Evolutionary conservation across 148 eudicot genomes (phyloP), one percentile per base, ranked within the genome.

Genomic region (Talinum fruticosum): DNA sequence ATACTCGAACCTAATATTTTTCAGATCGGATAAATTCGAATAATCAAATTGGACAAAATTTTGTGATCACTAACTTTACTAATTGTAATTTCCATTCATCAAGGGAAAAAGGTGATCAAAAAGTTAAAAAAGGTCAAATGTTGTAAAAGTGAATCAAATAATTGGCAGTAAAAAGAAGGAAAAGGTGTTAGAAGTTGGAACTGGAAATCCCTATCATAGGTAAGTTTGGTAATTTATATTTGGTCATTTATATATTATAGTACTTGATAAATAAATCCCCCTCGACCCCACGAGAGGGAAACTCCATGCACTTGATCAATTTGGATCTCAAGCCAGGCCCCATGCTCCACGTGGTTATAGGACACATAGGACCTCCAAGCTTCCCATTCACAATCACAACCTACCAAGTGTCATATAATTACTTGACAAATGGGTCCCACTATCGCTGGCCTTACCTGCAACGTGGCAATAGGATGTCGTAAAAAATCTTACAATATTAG

Each of bases 381-480:
- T 70, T 57, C 57, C 57, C 2, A 54, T 68, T 37, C 30, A 41
- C 0, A 10, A 44, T 37, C 30, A 41, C 0, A 10, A 44, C 79
- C 61, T 69, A 62, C 23, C 77, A 81, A 51, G 83, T 72, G 75
- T 68, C 54, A 16, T 19, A 10, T n/a, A 6, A 44, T 75, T 28
- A 24, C 66, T 10, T 33, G 8, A 18, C 53, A 10, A 8, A 26
- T 38, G 65, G 76, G 37, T 26, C 83, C 75, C 26, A 62, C 53
- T 33, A 21, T 28, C 23, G 4, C 44, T 1, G 74, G 71, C 72
- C 54, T 74, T 72, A 21, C 69, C 69, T 6, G 4, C 68, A 66
- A 41, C 45, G 45, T 41, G 45, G 45, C 45, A 10, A 41, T 41
- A 10, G 10, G 45, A 41, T 41, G 45, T 5, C 45, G 6, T 41